These are phyloP conservation scores for Scolecobasidium constrictum DNA, from an alignment of 2,329 filamentous ascomycete genomes.

Conservation along the genomic window DNA sequence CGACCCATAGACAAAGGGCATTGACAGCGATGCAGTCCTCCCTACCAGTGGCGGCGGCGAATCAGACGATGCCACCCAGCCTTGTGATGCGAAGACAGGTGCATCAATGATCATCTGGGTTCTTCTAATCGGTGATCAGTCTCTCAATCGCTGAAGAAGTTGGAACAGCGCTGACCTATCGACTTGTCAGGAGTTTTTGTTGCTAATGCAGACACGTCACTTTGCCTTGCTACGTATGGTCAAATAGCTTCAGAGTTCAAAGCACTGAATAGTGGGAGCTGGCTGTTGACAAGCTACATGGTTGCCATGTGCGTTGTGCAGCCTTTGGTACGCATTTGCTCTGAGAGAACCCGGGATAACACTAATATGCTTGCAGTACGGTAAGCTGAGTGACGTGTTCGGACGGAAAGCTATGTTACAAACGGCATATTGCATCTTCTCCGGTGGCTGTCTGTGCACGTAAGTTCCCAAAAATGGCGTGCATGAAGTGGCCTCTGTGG, in stretches of 20 bases:
- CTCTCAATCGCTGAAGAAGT: not conserved
- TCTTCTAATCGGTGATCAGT: conserved; percentile 3
- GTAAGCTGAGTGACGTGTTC: conserved; percentile 34
- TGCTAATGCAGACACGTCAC: conserved; percentile 51
- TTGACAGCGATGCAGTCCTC: not conserved
- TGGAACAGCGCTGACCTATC: no score
- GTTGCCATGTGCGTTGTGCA: conserved; percentile 31
- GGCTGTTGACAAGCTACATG: conserved; percentile 34
- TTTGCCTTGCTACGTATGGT: conserved; percentile 56
- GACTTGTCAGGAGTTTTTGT: conserved; percentile 48
- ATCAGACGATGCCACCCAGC: not conserved
- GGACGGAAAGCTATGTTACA: conserved; percentile 31
- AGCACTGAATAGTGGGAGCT: conserved; percentile 27
- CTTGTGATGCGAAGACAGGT: not conserved
- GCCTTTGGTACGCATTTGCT: conserved; percentile 20
- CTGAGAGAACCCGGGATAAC: no score
- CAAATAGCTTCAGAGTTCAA: conserved; percentile 36
- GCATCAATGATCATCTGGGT: not conserved
- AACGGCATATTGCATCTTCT: conserved; percentile 29
- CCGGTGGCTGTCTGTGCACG: no score
- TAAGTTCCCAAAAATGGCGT: no score
- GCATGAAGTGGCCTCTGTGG: no score
- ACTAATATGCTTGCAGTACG: no score
- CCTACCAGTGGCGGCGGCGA: not conserved
- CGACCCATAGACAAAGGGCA: no score